phyloP scores from a whole-genome alignment of 129 eudicot species.

The Gnaphalium uliginosum region DNA sequence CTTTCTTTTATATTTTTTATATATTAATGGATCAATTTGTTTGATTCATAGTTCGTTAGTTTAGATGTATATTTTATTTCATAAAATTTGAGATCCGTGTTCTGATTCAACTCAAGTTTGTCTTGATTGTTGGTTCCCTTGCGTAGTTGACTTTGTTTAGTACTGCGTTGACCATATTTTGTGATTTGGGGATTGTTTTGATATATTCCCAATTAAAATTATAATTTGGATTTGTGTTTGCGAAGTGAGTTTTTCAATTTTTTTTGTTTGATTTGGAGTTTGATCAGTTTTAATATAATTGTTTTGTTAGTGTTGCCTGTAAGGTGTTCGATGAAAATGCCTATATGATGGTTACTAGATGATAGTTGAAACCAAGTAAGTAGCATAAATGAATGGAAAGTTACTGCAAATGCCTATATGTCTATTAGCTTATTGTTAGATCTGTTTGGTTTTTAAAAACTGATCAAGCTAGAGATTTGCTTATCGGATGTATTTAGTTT shows the following conservation, averaged over 20 bases:
- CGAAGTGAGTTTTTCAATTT: not conserved
- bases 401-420: not conserved
- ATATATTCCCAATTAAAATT: not conserved
- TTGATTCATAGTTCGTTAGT: not conserved
- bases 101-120: constrained; percentile 11
- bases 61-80: not conserved
- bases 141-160: not conserved
- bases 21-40: not conserved
- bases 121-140: not conserved
- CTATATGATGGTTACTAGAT: not conserved
- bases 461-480: no score
- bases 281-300: not conserved
- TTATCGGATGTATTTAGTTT: no score
- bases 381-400: not conserved
- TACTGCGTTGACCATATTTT: not conserved
- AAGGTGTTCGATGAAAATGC: not conserved
- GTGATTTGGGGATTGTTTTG: not conserved
- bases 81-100: constrained; percentile 18
- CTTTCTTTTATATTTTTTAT: not conserved
- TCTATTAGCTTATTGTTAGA: not conserved
- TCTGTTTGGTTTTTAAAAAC: not conserved
- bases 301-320: constrained; percentile 2
- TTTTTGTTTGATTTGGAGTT: not conserved
- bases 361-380: not conserved
- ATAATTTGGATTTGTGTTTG: not conserved